These are phyloP conservation scores for Coemansia sp. DNA, from an alignment of 192 early-diverging fungal genomes.

Conservation along the genomic window DNA sequence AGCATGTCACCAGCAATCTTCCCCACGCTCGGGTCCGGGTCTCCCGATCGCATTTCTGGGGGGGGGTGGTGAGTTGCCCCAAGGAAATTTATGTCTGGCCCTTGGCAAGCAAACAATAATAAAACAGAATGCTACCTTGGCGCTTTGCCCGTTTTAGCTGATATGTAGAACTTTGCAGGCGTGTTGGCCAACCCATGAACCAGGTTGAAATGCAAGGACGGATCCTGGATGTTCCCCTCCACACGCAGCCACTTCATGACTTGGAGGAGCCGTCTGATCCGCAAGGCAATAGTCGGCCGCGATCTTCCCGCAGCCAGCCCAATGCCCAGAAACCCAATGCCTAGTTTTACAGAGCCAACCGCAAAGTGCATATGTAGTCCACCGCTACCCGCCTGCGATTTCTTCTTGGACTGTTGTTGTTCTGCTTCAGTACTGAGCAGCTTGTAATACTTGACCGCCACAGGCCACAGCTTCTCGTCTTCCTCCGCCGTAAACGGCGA, in stretches of 20 bases:
- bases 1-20: neutral
- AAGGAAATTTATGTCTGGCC: neutral
- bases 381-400: neutral
- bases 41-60: neutral
- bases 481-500: constrained; percentile 24
- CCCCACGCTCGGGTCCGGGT: neutral
- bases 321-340: constrained; percentile 17
- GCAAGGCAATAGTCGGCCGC: neutral
- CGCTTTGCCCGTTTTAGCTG: neutral
- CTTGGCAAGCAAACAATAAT: neutral
- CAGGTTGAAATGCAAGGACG: constrained; percentile 22
- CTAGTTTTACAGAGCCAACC: neutral
- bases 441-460: constrained; percentile 3
- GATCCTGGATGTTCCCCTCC: constrained; percentile 12
- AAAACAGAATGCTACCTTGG: neutral
- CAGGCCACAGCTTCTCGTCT: constrained; percentile 29
- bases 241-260: constrained; percentile 26
- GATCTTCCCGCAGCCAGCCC: constrained; percentile 14
- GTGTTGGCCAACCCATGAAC: constrained; percentile 29
- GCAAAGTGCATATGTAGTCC: neutral
- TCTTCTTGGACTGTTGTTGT: neutral
- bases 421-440: neutral
- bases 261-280: constrained; percentile 12
- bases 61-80: neutral
- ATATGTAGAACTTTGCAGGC: constrained; percentile 16